A percentile compares a stretch with the other conserved stretches of the same genome.
Evolutionary conservation across 768 basidiomycete species (phyloP).

Genomic region (Pholiota microspora): DNA sequence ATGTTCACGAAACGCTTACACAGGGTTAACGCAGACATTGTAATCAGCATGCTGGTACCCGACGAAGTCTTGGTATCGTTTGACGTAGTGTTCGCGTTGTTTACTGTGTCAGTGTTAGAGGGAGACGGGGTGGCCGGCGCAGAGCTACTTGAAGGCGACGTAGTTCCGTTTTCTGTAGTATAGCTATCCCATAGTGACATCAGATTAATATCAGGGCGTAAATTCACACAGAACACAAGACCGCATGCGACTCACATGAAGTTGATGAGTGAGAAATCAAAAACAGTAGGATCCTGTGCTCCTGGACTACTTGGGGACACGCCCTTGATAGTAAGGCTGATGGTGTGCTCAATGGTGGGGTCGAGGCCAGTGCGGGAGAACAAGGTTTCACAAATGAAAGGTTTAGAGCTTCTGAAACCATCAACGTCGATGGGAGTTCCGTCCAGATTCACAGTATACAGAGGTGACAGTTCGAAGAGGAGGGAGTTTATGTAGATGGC

Average conservation of each 20-base stretch:
- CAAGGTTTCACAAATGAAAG: neutral
- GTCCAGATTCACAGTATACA: conserved; percentile 2
- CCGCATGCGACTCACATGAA: conserved; percentile 11
- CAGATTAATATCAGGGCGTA: neutral
- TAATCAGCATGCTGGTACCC: too few relatives aligned
- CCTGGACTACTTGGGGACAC: neutral
- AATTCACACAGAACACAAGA: neutral
- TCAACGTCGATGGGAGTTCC: neutral
- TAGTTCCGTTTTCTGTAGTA: neutral
- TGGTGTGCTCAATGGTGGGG: neutral
- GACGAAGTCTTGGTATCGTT: too few relatives aligned
- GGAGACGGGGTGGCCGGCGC: too few relatives aligned
- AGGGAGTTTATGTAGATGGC: conserved; percentile 6
- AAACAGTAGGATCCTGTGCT: neutral
- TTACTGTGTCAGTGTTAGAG: too few relatives aligned
- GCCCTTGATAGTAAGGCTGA: conserved; percentile 1
- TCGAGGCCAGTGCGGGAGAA: conserved; percentile 6
- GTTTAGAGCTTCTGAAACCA: neutral
- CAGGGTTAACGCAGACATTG: too few relatives aligned
- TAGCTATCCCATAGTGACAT: neutral
- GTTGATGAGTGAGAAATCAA: neutral
- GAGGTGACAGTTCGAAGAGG: neutral
- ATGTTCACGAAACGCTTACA: too few relatives aligned
- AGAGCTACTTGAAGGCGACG: neutral
- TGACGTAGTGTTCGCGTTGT: too few relatives aligned